Evolutionary conservation across 78 protist genomes (phyloP), one percentile per base, ranked within the genome.

Genomic region (Pigoraptor vietnamica): DNA sequence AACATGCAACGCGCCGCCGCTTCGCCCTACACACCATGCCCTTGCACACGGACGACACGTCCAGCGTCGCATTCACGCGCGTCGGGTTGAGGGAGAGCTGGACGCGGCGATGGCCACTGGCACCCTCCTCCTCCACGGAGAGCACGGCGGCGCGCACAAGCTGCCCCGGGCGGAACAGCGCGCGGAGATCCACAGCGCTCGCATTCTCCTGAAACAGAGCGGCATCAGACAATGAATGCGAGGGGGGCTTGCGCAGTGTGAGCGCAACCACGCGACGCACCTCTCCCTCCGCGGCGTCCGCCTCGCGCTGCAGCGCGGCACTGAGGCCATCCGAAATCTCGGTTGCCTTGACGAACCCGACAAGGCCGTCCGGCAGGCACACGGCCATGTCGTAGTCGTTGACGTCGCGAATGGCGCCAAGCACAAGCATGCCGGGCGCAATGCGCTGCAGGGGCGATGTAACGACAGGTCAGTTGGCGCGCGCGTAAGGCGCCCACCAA

Each of bases 341-440:
- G n/a, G 56, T 84, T 36, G 86, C 39, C 35, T 25, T 33, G 32
- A 91, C 90, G 39, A 2, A 38, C n/a, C 93, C 93, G 0, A 86
- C 55, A 35, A 91, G 90, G 90, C 39, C 82, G 79, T 91, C 32
- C 32, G 93, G 93, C 38, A 91, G 90, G 35, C 36, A 32, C 32
- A 91, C 34, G 36, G 24, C 48, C 34, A 86, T 32, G 40, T 91
- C 93, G 21, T 84, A 6, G n/a, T 86, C 87, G 37, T 37, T 0
- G 40, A 91, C 39, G 79, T 91, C 93, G 24, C 81, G 56, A 36
- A 91, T 38, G 23, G 40, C 93, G 0, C 93, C 93, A 25, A 87
- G 67, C 86, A 91, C 34, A 2, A 67, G 14, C 90, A 87, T 87
- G 35, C 90, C 93, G 40, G 40, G 56, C 40, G 33, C 88, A 33